phyloP scores from a whole-genome alignment of 306 rosid species.

The Purshia tridentata region DNA sequence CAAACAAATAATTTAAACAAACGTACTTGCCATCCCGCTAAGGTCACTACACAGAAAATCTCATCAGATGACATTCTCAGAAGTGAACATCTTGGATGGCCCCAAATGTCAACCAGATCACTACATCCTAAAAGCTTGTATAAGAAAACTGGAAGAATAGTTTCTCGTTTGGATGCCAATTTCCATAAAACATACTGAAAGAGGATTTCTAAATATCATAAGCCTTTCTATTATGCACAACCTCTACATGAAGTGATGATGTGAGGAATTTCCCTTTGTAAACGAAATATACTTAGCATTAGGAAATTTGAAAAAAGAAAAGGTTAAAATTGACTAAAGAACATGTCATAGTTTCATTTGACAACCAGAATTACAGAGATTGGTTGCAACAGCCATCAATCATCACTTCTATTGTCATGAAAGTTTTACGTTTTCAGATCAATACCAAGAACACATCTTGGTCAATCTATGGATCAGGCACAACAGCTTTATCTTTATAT shows the following conservation, averaged over 20 bases:
- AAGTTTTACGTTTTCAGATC: slow-evolving; percentile 19
- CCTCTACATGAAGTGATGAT: background rate
- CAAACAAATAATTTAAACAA: background rate
- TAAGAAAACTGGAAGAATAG: background rate
- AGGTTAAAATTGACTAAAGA: background rate
- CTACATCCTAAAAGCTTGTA: background rate
- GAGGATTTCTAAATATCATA: background rate
- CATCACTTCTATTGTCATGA: slow-evolving; percentile 15
- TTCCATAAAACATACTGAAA: background rate
- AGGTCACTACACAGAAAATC: background rate
- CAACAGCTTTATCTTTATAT: slow-evolving; percentile 29
- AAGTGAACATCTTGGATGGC: background rate
- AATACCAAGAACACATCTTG: slow-evolving; percentile 9
- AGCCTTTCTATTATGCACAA: background rate
- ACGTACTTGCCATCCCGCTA: background rate
- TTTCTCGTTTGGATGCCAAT: background rate
- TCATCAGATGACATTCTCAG: background rate
- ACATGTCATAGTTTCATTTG: background rate
- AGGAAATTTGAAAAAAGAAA: background rate
- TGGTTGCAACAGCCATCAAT: slow-evolving; percentile 1
- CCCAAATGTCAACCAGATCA: background rate
- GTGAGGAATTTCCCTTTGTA: background rate
- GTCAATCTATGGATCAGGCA: slow-evolving; percentile 36
- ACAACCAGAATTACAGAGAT: slow-evolving; percentile 1
- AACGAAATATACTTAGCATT: background rate